Conservation (phyloP, 2,329 filamentous ascomycete species). For the Elsinoe arachidis region DNA sequence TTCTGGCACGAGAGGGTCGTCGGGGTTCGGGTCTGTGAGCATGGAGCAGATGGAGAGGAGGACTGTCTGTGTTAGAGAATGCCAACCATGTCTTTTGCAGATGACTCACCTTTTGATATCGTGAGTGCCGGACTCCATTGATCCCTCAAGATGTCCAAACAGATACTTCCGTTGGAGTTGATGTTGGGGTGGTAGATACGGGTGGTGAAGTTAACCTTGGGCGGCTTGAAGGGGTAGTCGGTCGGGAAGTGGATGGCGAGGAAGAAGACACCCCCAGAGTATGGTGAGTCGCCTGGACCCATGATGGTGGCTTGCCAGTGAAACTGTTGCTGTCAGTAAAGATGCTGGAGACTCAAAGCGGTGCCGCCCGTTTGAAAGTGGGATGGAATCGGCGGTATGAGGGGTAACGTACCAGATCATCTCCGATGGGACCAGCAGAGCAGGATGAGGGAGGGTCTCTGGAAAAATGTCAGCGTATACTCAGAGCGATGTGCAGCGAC, state of each 20-base stretch:
- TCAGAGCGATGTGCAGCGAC: neutral
- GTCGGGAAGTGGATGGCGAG: slow-evolving; percentile 97
- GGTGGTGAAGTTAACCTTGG: slow-evolving; percentile 99
- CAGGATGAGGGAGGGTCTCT: slow-evolving; percentile 98
- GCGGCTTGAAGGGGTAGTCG: slow-evolving; percentile 99
- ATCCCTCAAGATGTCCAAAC: slow-evolving; percentile 94
- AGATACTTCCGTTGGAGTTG: slow-evolving; percentile 99
- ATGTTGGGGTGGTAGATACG: slow-evolving; percentile 99
- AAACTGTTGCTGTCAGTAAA: slow-evolving; percentile 55
- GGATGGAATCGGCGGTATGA: slow-evolving; percentile 14
- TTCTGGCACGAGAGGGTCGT: slow-evolving; percentile 96
- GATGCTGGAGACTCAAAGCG: slow-evolving; percentile 14
- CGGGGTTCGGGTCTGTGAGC: slow-evolving; percentile 98
- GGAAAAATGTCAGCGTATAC: slow-evolving; percentile 28
- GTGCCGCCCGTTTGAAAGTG: slow-evolving; percentile 6
- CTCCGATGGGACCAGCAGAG: slow-evolving; percentile 92
- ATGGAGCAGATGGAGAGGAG: slow-evolving; percentile 98
- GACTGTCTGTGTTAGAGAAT: slow-evolving; percentile 47
- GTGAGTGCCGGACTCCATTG: slow-evolving; percentile 98
- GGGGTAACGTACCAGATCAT: slow-evolving; percentile 76
- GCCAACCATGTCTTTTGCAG: neutral
- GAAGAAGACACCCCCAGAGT: slow-evolving; percentile 98
- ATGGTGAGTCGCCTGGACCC: slow-evolving; percentile 95
- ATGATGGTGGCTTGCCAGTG: slow-evolving; percentile 99
- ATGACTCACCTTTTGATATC: slow-evolving; percentile 78